Evolutionary conservation across 805 yeast species (phyloP).

Genomic region (Candida tibetensis): DNA sequence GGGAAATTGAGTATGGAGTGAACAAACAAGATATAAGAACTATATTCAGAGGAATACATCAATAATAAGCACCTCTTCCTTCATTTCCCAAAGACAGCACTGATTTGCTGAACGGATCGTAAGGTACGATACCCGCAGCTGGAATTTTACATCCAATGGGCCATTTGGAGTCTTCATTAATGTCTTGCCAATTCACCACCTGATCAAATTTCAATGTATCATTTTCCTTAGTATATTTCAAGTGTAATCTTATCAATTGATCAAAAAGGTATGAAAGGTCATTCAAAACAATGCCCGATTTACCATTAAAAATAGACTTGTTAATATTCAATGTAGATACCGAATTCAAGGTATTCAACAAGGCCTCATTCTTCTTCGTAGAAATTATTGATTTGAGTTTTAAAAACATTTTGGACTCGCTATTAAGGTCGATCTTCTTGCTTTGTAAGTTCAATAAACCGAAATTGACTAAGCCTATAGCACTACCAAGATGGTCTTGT

Average conservation of each 20-base stretch:
- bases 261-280: constrained; percentile 42
- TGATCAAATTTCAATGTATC: constrained; percentile 34
- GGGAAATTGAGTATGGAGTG: constrained; percentile 50
- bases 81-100: constrained; percentile 1
- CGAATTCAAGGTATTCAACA: constrained; percentile 31
- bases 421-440: constrained; percentile 16
- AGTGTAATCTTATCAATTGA: constrained; percentile 35
- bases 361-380: constrained; percentile 29
- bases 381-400: constrained; percentile 26
- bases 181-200: constrained; percentile 34
- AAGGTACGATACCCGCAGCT: constrained; percentile 23
- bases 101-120: constrained; percentile 17
- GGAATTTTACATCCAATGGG: constrained; percentile 41
- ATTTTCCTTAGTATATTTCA: constrained; percentile 45
- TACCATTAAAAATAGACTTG: constrained; percentile 32
- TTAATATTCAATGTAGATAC: constrained; percentile 33
- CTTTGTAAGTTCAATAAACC: constrained; percentile 36
- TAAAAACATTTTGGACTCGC: constrained; percentile 12
- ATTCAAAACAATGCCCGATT: constrained; percentile 32
- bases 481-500: constrained; percentile 43
- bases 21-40: constrained; percentile 55
- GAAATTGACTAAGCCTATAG: constrained; percentile 43
- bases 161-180: constrained; percentile 40
- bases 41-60: constrained; percentile 39
- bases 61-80: constrained; percentile 11